These are phyloP conservation scores for Penicillium robsamsonii DNA, from an alignment of 495 filamentous ascomycete genomes.

Conservation along the genomic window DNA sequence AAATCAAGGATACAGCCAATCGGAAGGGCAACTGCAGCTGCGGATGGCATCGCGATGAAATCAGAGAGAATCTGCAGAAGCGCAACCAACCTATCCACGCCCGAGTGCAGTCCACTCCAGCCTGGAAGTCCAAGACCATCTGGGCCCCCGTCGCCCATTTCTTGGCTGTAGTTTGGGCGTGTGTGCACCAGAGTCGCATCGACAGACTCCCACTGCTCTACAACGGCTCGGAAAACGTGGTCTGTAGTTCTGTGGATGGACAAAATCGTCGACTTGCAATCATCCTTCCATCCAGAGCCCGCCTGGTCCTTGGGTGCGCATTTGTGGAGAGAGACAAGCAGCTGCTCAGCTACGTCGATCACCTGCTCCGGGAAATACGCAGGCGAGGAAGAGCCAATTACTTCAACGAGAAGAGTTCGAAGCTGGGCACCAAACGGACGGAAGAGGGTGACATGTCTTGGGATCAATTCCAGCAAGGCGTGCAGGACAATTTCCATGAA, in stretches of 20 bases:
- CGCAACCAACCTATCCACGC: constrained; percentile 63
- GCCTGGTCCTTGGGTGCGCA: constrained; percentile 73
- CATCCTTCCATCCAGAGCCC: constrained; percentile 69
- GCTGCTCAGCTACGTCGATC: constrained; percentile 51
- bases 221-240: constrained; percentile 68
- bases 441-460: constrained; percentile 73
- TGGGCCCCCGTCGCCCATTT: constrained; percentile 36
- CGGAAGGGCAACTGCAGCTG: constrained; percentile 59
- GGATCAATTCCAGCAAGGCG: constrained; percentile 65
- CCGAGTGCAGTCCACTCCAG: constrained; percentile 72
- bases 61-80: constrained; percentile 55
- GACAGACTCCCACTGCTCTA: constrained; percentile 74
- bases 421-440: constrained; percentile 71
- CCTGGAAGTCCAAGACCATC: constrained; percentile 54
- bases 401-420: constrained; percentile 53
- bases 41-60: constrained; percentile 58
- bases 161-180: constrained; percentile 35
- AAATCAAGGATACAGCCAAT: constrained; percentile 64
- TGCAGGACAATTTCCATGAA: constrained; percentile 62
- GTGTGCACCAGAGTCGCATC: constrained; percentile 28
- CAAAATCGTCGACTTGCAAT: constrained; percentile 55
- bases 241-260: constrained; percentile 67
- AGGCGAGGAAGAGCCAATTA: constrained; percentile 33
- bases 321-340: constrained; percentile 67
- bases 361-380: constrained; percentile 47